Evolutionary conservation across 192 early-diverging fungal genomes (phyloP).

Genomic region (Spizellomyces sp.): DNA sequence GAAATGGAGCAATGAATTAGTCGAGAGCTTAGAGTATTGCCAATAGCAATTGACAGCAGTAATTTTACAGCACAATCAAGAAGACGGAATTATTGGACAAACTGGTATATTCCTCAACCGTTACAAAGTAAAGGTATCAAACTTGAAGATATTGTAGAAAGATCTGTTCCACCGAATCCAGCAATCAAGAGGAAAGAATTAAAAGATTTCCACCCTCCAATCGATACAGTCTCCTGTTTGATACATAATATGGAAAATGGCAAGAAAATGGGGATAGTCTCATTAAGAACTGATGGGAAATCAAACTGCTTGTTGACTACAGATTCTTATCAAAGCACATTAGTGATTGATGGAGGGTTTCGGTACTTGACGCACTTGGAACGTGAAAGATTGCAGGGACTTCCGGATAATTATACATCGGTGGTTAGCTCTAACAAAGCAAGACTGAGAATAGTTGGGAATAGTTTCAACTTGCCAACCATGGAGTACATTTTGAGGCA

Average conservation of each 20-base stretch:
- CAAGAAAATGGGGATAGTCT: not conserved
- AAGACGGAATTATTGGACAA: slow-evolving; percentile 11
- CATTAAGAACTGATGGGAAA: slow-evolving; percentile 9
- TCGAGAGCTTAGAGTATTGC: not conserved
- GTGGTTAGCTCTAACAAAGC: not conserved
- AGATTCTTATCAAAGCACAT: slow-evolving; percentile 8
- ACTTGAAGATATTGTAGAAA: slow-evolving; percentile 5
- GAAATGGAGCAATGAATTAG: not conserved
- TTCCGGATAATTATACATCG: not conserved
- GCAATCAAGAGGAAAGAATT: no score
- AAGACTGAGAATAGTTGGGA: not conserved
- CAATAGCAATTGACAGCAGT: slow-evolving; percentile 2
- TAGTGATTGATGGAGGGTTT: slow-evolving; percentile 3
- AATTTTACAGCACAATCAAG: slow-evolving; percentile 15
- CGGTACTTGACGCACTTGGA: slow-evolving; percentile 7
- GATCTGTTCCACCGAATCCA: not conserved
- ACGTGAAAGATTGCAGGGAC: slow-evolving; percentile 5
- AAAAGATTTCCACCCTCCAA: no score
- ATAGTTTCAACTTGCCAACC: not conserved
- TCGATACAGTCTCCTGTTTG: no score
- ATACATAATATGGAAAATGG: no score
- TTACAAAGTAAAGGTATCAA: not conserved
- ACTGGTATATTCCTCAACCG: slow-evolving; percentile 9
- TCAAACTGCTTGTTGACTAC: not conserved
- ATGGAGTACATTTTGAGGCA: not conserved